Conservation (phyloP, 768 basidiomycete species). For the Royoungia palumana region DNA sequence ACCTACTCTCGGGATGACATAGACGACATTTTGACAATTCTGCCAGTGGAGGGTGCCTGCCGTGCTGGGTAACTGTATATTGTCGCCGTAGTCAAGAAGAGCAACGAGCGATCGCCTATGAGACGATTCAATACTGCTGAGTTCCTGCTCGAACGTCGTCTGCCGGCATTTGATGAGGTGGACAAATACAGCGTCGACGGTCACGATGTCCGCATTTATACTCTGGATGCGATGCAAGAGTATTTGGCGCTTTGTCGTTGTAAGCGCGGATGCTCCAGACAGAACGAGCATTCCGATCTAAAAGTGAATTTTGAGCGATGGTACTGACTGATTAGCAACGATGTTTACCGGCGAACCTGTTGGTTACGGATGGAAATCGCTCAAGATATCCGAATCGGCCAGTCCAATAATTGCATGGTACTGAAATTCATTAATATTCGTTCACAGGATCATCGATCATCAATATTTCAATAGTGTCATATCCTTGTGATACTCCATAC, state of each 20-base stretch:
- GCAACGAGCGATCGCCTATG: slow-evolving; percentile 56
- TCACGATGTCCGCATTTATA: slow-evolving; percentile 47
- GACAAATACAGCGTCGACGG: slow-evolving; percentile 80
- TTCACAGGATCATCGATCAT: too few relatives aligned
- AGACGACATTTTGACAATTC: slow-evolving; percentile 54
- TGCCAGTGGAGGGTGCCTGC: slow-evolving; percentile 29
- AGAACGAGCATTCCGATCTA: slow-evolving; percentile 68
- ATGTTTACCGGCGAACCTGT: slow-evolving; percentile 11
- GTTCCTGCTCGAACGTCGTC: slow-evolving; percentile 41
- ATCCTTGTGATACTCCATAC: slow-evolving; percentile 21
- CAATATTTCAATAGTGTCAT: not conserved
- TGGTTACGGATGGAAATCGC: not conserved
- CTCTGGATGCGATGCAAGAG: slow-evolving; percentile 61
- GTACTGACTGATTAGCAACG: not conserved
- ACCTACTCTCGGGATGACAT: slow-evolving; percentile 79
- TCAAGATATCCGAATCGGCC: too few relatives aligned
- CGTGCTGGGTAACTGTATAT: slow-evolving; percentile 50
- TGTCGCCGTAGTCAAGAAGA: slow-evolving; percentile 84
- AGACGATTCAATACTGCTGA: slow-evolving; percentile 42
- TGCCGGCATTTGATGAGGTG: slow-evolving; percentile 73
- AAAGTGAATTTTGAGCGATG: not conserved
- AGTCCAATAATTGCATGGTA: too few relatives aligned
- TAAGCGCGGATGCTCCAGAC: slow-evolving; percentile 72
- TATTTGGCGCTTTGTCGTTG: slow-evolving; percentile 62
- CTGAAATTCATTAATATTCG: too few relatives aligned